Conservation (phyloP, 2,329 filamentous ascomycete species). For the Beauveria varroae region DNA sequence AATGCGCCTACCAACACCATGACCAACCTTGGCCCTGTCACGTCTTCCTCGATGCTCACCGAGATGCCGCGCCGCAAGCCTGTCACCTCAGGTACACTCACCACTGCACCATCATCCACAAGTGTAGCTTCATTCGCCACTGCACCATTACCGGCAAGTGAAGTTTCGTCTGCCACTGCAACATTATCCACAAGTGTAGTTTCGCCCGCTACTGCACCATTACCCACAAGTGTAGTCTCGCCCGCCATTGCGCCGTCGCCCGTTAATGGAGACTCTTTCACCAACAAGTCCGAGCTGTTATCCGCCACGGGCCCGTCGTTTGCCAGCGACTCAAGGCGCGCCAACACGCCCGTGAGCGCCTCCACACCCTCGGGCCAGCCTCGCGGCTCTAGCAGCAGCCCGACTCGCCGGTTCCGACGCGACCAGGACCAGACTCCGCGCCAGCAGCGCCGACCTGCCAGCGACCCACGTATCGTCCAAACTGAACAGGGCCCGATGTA, state of each 20-base stretch:
- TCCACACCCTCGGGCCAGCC: conserved; percentile 11
- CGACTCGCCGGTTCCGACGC: conserved; percentile 11
- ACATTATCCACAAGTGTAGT: background rate
- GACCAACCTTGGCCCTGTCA: background rate
- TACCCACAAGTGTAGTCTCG: background rate
- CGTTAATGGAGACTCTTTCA: background rate
- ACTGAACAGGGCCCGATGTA: conserved; percentile 28
- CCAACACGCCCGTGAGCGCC: conserved; percentile 1
- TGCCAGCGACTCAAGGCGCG: background rate
- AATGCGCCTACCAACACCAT: background rate
- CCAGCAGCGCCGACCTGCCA: conserved; percentile 15
- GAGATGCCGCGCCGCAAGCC: conserved; percentile 10
- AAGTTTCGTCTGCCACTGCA: background rate
- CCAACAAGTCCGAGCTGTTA: background rate
- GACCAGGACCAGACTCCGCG: conserved; percentile 16
- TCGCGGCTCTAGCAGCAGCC: conserved; percentile 25
- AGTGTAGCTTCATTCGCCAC: background rate
- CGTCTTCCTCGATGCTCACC: background rate
- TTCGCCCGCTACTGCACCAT: background rate
- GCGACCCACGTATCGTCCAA: conserved; percentile 25
- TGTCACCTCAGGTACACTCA: background rate
- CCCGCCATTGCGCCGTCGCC: background rate
- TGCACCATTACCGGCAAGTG: background rate
- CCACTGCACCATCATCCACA: background rate
- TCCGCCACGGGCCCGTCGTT: background rate